Conservation (phyloP, 192 early-diverging fungal species). For the Podila epicladia region DNA sequence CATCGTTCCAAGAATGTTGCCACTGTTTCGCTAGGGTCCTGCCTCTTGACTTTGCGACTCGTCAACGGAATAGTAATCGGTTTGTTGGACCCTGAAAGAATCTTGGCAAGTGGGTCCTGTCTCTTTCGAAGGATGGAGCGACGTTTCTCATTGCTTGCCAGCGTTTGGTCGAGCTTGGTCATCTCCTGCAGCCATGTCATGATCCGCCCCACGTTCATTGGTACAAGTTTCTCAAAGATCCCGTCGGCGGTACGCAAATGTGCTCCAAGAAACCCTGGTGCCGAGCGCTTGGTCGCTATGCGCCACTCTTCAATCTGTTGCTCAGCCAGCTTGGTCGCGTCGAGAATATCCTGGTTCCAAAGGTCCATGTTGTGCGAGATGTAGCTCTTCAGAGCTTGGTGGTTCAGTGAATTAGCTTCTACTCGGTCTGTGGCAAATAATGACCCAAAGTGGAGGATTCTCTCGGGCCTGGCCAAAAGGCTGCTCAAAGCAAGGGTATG, state of each 20-base stretch:
- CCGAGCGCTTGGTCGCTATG: constrained; percentile 19
- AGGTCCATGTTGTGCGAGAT: constrained; percentile 47
- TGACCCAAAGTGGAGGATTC: constrained; percentile 53
- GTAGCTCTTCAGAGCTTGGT: constrained; percentile 6
- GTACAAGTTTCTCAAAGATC: constrained; percentile 32
- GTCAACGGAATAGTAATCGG: background rate
- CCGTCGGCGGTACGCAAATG: constrained; percentile 57
- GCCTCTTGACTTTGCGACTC: background rate
- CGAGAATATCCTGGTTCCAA: constrained; percentile 41
- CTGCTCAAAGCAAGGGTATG: constrained; percentile 22
- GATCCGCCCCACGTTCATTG: constrained; percentile 35
- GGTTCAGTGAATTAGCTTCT: constrained; percentile 16
- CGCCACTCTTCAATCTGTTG: constrained; percentile 26
- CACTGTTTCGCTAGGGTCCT: background rate
- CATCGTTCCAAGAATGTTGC: constrained; percentile 29
- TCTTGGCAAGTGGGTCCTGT: no score
- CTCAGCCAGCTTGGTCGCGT: constrained; percentile 35
- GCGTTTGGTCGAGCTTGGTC: constrained; percentile 17
- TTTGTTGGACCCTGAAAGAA: no score
- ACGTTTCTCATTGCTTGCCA: background rate
- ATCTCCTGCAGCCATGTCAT: constrained; percentile 32
- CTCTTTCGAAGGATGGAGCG: background rate
- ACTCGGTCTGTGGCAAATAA: constrained; percentile 52
- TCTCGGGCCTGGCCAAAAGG: constrained; percentile 40
- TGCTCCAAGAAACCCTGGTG: constrained; percentile 41